Evolutionary conservation across 1,284 basidiomycete species (phyloP).

Genomic region (Blastosporella zonata): DNA sequence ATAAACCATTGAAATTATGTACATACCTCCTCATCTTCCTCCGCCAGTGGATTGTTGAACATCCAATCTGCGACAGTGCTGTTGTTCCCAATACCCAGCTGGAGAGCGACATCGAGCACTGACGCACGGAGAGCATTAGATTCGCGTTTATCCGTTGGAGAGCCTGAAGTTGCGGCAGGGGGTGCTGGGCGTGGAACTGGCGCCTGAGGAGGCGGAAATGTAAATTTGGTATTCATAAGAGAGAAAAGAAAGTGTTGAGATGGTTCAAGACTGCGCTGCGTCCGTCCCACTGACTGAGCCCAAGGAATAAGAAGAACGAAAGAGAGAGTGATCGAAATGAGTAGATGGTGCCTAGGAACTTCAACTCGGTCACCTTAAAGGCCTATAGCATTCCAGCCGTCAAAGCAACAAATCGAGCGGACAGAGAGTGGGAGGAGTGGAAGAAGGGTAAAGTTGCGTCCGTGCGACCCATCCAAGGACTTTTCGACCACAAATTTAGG

Average conservation of each 20-base stretch:
- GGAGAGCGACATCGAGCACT: slow-evolving; percentile 65
- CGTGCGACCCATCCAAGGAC: background rate
- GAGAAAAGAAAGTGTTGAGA: slow-evolving; percentile 1
- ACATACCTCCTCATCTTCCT: slow-evolving; percentile 58
- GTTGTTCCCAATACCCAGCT: slow-evolving; percentile 57
- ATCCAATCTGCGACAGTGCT: slow-evolving; percentile 64
- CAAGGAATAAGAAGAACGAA: slow-evolving; percentile 11
- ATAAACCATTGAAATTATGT: too few relatives aligned
- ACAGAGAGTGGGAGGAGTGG: background rate
- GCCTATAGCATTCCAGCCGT: slow-evolving; percentile 6
- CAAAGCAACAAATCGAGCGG: background rate
- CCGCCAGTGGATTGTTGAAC: slow-evolving; percentile 54
- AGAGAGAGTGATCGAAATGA: slow-evolving; percentile 9
- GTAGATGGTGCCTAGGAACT: slow-evolving; percentile 4
- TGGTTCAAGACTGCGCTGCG: slow-evolving; percentile 12
- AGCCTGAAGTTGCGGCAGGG: background rate
- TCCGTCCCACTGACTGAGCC: background rate
- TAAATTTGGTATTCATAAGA: slow-evolving; percentile 30
- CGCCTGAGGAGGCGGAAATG: slow-evolving; percentile 27
- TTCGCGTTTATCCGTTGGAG: slow-evolving; percentile 29
- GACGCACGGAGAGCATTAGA: slow-evolving; percentile 62
- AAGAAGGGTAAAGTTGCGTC: slow-evolving; percentile 3
- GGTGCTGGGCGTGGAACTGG: slow-evolving; percentile 23
- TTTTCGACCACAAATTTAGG: slow-evolving; percentile 12
- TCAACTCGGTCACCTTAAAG: background rate